Conservation (phyloP, 208 protist genomes). For the Angomonas ambiguus region DNA sequence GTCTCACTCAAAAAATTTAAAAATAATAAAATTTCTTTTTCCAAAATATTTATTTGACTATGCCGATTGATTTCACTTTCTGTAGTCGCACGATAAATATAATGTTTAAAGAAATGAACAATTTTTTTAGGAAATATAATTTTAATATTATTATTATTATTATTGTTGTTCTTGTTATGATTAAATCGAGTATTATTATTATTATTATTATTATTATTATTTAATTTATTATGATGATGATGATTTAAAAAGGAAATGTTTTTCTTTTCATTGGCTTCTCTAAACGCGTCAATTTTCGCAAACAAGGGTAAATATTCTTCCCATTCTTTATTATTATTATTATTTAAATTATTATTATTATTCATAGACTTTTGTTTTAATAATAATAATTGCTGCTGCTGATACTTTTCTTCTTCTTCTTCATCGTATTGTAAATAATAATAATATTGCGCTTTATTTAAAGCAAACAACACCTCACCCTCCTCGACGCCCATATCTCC, state of each 20-base stretch:
- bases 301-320: neutral
- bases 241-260: too few species aligned
- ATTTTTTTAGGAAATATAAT: neutral
- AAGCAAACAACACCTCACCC: neutral
- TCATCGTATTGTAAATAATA: neutral
- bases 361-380: neutral
- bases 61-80: neutral
- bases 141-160: constrained; percentile 2
- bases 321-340: constrained; percentile 8
- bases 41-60: neutral
- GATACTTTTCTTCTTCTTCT: neutral
- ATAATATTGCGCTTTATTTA: neutral
- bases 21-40: constrained; percentile 2
- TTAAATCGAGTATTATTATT: too few species aligned
- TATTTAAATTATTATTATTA: constrained; percentile 9
- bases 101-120: neutral
- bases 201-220: too few species aligned
- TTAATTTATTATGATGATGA: too few species aligned
- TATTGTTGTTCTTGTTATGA: neutral
- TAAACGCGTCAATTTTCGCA: neutral
- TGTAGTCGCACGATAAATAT: neutral
- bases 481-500: neutral
- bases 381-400: too few species aligned
- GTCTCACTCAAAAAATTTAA: neutral
- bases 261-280: too few species aligned